Base-by-base conservation (phyloP, 2,329 filamentous ascomycete species). In the Talaromyces sp. region DNA sequence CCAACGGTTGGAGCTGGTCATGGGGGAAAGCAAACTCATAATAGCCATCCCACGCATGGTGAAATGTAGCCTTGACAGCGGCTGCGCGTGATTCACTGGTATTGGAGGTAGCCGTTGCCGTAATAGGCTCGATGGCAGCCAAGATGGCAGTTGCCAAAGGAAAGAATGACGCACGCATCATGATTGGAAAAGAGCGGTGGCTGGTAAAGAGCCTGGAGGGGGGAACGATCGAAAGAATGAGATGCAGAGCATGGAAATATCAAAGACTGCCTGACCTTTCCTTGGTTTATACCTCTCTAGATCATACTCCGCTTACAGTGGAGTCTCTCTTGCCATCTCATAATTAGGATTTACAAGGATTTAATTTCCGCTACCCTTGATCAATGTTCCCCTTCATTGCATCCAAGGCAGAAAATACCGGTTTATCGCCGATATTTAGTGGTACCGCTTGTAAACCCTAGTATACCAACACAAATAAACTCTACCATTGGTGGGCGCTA, bases 1-100 rank as follows among this genome's bases (percentile, higher is more conserved):
- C 84, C 12, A 90, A 79, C 0, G 92, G 91, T 63, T 79, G 81
- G 8, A 95, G 78, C 51, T 91, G 90, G 72, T 95, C 91, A 66
- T 90, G 85, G 0, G 89, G 89, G 65, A 90, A 93, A 0, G 90
- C 90, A 75, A 90, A 86, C 75, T 85, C 78, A 68, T 85, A 83
- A 72, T 93, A 93, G 1, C 88, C 89, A 62, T 86, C 76, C 89
- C 89, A 93, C 1, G 89, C 87, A 68, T 83, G 82, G 61, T 83
- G 80, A 69, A 92, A 93, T 0, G 87, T 86, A 60, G 85, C 83
- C 70, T 86, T 88, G 59, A 92, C 84, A 1, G 85, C 85, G 56
- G 80, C 79, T 8, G 86, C 83, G 66, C 85, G 73, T 27, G 44
- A 4, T 27, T 27, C 0, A 27, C 18, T 27, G n/a, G 18, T 27